Conservation (phyloP, 768 basidiomycete genomes). For the Tylopilus rubrobrunneus region DNA sequence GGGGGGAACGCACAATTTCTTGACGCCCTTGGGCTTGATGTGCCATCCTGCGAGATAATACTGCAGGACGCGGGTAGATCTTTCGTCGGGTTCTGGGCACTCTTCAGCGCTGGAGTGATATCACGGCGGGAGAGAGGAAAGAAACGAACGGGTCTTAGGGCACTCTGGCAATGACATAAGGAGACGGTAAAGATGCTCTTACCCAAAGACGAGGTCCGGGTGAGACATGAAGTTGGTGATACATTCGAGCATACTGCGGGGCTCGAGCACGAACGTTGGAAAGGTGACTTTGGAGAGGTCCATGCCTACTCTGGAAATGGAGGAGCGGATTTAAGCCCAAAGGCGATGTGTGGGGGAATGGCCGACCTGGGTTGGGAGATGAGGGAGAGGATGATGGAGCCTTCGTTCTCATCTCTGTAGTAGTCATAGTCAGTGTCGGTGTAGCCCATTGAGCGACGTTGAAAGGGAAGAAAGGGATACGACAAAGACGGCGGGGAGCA, state of each 20-base stretch:
- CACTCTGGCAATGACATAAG: conserved; percentile 13
- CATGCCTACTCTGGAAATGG: conserved; percentile 77
- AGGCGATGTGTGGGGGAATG: not conserved
- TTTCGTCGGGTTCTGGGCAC: conserved; percentile 79
- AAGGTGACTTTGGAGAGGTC: conserved; percentile 93
- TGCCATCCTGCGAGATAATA: conserved; percentile 99
- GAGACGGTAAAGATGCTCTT: conserved; percentile 31
- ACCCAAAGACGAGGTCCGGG: conserved; percentile 96
- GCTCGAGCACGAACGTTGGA: conserved; percentile 94
- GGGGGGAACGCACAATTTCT: conserved; percentile 79
- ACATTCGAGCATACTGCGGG: conserved; percentile 94
- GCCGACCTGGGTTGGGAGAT: conserved; percentile 84
- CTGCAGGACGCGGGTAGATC: conserved; percentile 86
- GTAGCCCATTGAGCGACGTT: conserved; percentile 26
- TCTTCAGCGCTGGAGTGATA: conserved; percentile 59
- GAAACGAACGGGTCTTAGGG: conserved; percentile 19
- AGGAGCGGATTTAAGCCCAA: conserved; percentile 8
- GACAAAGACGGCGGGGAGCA: conserved; percentile 8
- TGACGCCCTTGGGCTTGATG: conserved; percentile 98
- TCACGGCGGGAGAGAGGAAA: not conserved
- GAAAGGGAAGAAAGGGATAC: conserved; percentile 30
- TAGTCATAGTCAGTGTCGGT: conserved; percentile 32
- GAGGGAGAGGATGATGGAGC: conserved; percentile 80
- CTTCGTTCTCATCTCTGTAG: conserved; percentile 86
- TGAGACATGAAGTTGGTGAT: conserved; percentile 99